Evolutionary conservation across 2,329 filamentous ascomycete species (phyloP), one percentile per base, ranked within the genome.

Genomic region (Fusarium citri): DNA sequence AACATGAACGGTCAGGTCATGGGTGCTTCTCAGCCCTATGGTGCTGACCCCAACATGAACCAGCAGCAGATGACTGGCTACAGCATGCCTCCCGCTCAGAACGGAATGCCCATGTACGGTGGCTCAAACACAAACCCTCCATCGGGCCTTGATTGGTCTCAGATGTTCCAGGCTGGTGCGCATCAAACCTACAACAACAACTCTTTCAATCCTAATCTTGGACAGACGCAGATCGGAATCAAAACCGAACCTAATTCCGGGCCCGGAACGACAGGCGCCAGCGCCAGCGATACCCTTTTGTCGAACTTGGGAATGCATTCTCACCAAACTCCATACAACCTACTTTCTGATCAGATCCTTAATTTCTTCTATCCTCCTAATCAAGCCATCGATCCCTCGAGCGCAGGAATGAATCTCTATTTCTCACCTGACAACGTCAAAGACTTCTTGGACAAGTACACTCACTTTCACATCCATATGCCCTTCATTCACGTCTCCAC

Each of bases 151-250:
- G 91, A 93, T 83, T 94, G 91, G 91, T 87, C 90, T 77, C 87
- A 91, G 79, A 92, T 94, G 89, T 93, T 93, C 84, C 91, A 90
- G 83, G 81, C 89, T 83, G 89, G 89, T 86, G 85, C 88, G 83
- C 88, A 91, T 81, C 84, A 89, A 81, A 84, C 85, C 80, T 89
- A 88, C 82, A 86, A 87, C 84, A 87, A 84, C 82, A 83, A 83
- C 79, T 84, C 86, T 78, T 89, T 87, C 82, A 83, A 85, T 79
- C 82, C 90, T 86, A 90, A 90, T 85, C 84, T 87, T 86, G 85
- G 87, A 80, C 86, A 90, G 83, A 89, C 85, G 81, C 90, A 90
- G 85, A 91, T 88, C 84, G 86, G 83, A 84, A 88, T 87, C 85
- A 91, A 91, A 85, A 84, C 83, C 82, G 91, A 89, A 82, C 87